phyloP scores from a whole-genome alignment of 192 early-diverging fungal species.

The Linderina pennispora region DNA sequence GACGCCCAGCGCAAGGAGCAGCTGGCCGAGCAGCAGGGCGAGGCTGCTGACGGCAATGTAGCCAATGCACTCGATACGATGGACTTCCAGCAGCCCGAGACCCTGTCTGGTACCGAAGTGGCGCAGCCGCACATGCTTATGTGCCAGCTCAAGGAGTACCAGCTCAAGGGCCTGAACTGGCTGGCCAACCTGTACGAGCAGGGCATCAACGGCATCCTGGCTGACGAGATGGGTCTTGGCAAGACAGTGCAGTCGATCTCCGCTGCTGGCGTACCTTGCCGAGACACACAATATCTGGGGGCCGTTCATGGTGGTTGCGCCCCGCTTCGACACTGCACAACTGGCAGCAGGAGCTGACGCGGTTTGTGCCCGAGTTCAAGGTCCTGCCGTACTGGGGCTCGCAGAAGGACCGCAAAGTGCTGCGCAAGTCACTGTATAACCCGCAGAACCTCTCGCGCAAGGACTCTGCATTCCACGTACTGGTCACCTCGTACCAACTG shows the following conservation, averaged over 20 bases:
- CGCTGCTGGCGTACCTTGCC: conserved; percentile 81
- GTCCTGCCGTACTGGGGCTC: conserved; percentile 87
- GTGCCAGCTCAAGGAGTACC: conserved; percentile 77
- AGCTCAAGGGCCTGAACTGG: conserved; percentile 83
- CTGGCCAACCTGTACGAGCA: conserved; percentile 81
- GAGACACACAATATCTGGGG: conserved; percentile 87
- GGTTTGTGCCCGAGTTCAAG: conserved; percentile 75
- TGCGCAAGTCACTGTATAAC: conserved; percentile 71
- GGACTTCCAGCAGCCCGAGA: conserved; percentile 81
- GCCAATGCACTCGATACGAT: conserved; percentile 63
- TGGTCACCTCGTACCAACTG: conserved; percentile 88
- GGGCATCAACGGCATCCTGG: conserved; percentile 87
- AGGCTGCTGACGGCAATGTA: conserved; percentile 31
- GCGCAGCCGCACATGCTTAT: conserved; percentile 81
- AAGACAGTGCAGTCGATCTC: conserved; percentile 91
- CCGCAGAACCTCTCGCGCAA: conserved; percentile 67
- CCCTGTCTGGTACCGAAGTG: conserved; percentile 66
- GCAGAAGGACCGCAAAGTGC: conserved; percentile 70
- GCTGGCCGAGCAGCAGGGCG: conserved; percentile 20
- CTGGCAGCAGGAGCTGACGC: conserved; percentile 85
- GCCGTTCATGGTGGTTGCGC: conserved; percentile 85
- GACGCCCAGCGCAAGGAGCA: conserved; percentile 49
- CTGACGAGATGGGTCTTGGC: conserved; percentile 81
- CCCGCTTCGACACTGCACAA: conserved; percentile 86
- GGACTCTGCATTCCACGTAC: conserved; percentile 80